A percentile compares a stretch with the other conserved stretches of the same genome.
These are phyloP conservation scores for Rhynchosporium graminicola DNA, from an alignment of 2,329 filamentous ascomycete species.

Conservation along the genomic window DNA sequence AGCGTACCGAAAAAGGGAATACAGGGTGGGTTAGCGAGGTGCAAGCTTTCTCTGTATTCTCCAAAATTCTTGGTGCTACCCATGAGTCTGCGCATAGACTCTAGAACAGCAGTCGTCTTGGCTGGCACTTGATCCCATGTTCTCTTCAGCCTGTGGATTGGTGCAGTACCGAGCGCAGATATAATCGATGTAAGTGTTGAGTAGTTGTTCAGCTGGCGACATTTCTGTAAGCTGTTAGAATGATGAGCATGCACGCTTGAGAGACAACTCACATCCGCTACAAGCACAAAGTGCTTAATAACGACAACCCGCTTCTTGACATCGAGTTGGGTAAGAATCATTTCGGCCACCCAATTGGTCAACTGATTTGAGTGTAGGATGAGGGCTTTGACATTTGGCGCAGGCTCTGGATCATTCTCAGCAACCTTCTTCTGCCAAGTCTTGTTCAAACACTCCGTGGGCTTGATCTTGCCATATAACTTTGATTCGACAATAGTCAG, in stretches of 20 bases:
- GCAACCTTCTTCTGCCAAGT: conserved; percentile 96
- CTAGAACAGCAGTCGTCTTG: conserved; percentile 75
- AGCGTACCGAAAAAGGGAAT: conserved; percentile 93
- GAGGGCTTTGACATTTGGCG: conserved; percentile 90
- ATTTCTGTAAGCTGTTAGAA: conserved; percentile 66
- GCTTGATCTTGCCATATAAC: conserved; percentile 92
- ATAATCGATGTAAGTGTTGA: conserved; percentile 98
- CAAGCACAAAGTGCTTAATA: conserved; percentile 96
- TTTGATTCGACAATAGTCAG: conserved; percentile 95
- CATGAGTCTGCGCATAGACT: conserved; percentile 93
- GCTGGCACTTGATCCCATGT: conserved; percentile 95
- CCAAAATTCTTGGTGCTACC: conserved; percentile 97
- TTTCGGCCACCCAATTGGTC: conserved; percentile 99
- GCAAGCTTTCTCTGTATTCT: conserved; percentile 90
- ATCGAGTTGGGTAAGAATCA: conserved; percentile 94
- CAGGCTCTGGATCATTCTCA: conserved; percentile 80
- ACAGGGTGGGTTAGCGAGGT: conserved; percentile 91
- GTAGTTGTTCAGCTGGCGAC: conserved; percentile 90
- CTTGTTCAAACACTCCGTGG: conserved; percentile 95
- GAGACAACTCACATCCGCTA: conserved; percentile 78
- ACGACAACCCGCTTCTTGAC: conserved; percentile 95
- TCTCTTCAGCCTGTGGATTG: conserved; percentile 87
- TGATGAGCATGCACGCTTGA: conserved; percentile 20
- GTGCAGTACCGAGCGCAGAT: conserved; percentile 89
- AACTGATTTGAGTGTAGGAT: conserved; percentile 98